These are phyloP conservation scores for Euclidium syriacum DNA, from an alignment of 345 rosid genomes.

Conservation along the genomic window DNA sequence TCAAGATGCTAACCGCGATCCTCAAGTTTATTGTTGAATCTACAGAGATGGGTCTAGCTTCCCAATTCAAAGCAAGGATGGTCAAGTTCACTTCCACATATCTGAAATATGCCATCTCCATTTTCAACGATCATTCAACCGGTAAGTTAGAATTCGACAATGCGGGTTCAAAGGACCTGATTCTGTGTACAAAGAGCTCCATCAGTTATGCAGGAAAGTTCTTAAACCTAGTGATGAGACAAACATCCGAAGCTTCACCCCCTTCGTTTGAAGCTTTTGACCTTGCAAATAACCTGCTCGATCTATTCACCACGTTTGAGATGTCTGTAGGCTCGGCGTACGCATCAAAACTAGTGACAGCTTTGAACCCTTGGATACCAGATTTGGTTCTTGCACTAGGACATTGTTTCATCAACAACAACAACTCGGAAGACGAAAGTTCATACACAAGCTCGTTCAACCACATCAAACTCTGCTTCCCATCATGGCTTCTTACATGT, in stretches of 20 bases:
- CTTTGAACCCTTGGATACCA: constrained; percentile 73
- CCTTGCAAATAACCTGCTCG: constrained; percentile 56
- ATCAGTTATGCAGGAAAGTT: constrained; percentile 69
- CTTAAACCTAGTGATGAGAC: constrained; percentile 50
- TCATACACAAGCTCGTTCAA: constrained; percentile 30
- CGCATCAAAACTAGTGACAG: constrained; percentile 50
- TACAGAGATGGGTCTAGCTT: constrained; percentile 45
- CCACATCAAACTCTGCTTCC: constrained; percentile 43
- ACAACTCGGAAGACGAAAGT: constrained; percentile 30
- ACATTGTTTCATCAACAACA: constrained; percentile 38
- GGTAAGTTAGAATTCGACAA: constrained; percentile 42
- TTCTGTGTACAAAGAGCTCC: constrained; percentile 64
- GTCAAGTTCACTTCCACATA: constrained; percentile 50
- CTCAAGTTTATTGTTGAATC: constrained; percentile 73
- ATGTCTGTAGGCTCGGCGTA: constrained; percentile 41
- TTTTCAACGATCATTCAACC: constrained; percentile 33
- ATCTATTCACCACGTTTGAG: constrained; percentile 49
- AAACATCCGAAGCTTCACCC: constrained; percentile 38
- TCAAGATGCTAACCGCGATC: constrained; percentile 55
- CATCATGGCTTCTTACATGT: constrained; percentile 56
- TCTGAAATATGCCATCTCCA: constrained; percentile 39
- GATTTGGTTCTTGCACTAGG: constrained; percentile 83
- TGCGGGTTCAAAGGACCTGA: constrained; percentile 43
- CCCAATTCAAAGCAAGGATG: constrained; percentile 41
- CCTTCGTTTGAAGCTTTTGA: constrained; percentile 49